phyloP scores from a whole-genome alignment of 352 stramenopile species.

The Phytophthora rubi region DNA sequence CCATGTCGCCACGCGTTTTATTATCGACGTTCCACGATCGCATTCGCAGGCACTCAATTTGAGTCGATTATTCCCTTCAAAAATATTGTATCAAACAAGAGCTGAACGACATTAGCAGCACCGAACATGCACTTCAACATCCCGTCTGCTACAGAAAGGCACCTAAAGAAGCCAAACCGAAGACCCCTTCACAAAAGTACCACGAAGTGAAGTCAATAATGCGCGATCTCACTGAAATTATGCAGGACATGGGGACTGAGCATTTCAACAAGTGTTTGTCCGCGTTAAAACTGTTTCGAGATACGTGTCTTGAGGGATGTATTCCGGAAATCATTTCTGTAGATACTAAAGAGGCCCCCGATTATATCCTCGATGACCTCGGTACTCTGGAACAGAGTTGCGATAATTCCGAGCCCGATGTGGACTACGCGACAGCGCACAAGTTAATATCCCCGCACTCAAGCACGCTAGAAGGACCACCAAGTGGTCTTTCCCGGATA shows the following conservation, averaged over 20 bases:
- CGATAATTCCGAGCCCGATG: too few species aligned
- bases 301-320: too few species aligned
- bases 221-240: neutral
- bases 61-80: neutral
- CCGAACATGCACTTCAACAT: neutral
- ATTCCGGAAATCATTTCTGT: too few species aligned
- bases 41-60: neutral
- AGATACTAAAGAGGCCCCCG: too few species aligned
- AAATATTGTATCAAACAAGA: neutral
- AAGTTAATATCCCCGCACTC: too few species aligned
- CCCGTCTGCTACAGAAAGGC: neutral
- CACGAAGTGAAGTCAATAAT: neutral
- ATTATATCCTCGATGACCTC: too few species aligned
- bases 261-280: too few species aligned
- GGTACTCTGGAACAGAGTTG: too few species aligned
- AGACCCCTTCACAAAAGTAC: neutral
- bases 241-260: neutral
- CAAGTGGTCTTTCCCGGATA: too few species aligned
- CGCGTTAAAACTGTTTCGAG: too few species aligned
- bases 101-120: neutral
- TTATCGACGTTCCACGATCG: neutral
- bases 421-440: too few species aligned
- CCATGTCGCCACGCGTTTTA: neutral
- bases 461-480: too few species aligned
- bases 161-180: neutral